Evolutionary conservation across 805 yeast species (phyloP), one percentile per base, ranked within the genome.

Genomic region (Zygosaccharomyces rouxii): DNA sequence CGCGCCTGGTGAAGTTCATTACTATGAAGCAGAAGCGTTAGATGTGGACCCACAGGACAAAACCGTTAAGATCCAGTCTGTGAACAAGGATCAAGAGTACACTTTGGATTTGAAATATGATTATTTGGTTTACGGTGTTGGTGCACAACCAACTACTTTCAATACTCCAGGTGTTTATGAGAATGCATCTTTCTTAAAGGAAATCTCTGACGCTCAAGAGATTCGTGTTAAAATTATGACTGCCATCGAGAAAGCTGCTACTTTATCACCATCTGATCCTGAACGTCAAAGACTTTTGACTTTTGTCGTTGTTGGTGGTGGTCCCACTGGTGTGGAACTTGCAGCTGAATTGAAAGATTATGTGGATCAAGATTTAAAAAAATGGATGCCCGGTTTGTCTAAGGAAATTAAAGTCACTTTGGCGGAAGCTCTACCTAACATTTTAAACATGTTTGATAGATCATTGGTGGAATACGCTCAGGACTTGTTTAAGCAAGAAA

Each of bases 311-410:
- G 95, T 94, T 58, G 98, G 98, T 63, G 98, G 97, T 71, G 98
- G 98, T 55, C 97, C 98, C 67, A 90, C 98, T 38, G 98, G 98
- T 74, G 97, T 90, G 54, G 97, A 89, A 73, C 86, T 89, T 61
- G 97, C 97, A 57, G 98, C 96, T 63, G 97, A 92, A 72, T 74
- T 90, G 60, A 95, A 86, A 72, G 98, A 90, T 71, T 92, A 87
- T 71, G 86, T 89, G 54, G 89, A 86, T 68, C 95, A 90, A 69
- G 98, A 90, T 70, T 77, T 90, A 71, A 72, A 74, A 60, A 86
- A 84, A 71, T 87, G 95, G 89, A 84, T 87, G 72, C 97, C 97
- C 38, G 84, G 78, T 61, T 79, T 90, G 56, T 83, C 88, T 55
- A 73, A 76, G 58, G 97, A 90, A 69, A 80, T 89, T 70, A 79